A percentile compares a stretch with the other conserved stretches of the same genome.
These are phyloP conservation scores for Euclidium syriacum DNA, from an alignment of 345 rosid species.

Conservation along the genomic window DNA sequence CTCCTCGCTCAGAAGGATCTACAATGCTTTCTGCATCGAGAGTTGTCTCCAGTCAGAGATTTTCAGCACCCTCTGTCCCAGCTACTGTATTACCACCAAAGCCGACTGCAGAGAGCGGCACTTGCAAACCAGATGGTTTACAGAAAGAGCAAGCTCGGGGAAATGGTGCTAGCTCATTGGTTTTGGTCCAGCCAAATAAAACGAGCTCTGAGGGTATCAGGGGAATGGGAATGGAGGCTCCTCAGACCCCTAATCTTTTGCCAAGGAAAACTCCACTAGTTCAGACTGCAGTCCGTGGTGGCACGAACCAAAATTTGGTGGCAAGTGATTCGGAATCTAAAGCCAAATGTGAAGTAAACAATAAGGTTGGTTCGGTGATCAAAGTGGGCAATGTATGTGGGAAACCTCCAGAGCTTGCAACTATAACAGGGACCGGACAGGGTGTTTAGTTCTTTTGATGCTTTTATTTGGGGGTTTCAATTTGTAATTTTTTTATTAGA, in stretches of 20 bases:
- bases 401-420: slow-evolving; percentile 20
- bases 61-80: slow-evolving; percentile 20
- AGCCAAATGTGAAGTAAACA: slow-evolving; percentile 22
- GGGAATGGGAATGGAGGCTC: slow-evolving; percentile 22
- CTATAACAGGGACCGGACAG: slow-evolving; percentile 24
- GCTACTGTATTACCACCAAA: slow-evolving; percentile 25
- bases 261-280: slow-evolving; percentile 12
- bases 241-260: slow-evolving; percentile 15
- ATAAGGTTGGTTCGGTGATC: not conserved
- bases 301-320: slow-evolving; percentile 14
- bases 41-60: slow-evolving; percentile 27
- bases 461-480: slow-evolving; percentile 5
- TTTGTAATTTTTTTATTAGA: slow-evolving; percentile 14
- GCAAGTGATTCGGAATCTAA: slow-evolving; percentile 12
- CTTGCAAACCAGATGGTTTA: slow-evolving; percentile 20
- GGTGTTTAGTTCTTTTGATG: slow-evolving; percentile 21
- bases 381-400: slow-evolving; percentile 7
- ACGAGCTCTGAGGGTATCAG: slow-evolving; percentile 14
- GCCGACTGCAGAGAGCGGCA: slow-evolving; percentile 25
- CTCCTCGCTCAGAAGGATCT: slow-evolving; percentile 32
- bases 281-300: slow-evolving; percentile 13
- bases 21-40: slow-evolving; percentile 22
- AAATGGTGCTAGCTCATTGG: slow-evolving; percentile 18
- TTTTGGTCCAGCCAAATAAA: slow-evolving; percentile 19
- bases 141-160: slow-evolving; percentile 27